phyloP scores from a whole-genome alignment of 768 basidiomycete species.

The Antrodiella citrinella region DNA sequence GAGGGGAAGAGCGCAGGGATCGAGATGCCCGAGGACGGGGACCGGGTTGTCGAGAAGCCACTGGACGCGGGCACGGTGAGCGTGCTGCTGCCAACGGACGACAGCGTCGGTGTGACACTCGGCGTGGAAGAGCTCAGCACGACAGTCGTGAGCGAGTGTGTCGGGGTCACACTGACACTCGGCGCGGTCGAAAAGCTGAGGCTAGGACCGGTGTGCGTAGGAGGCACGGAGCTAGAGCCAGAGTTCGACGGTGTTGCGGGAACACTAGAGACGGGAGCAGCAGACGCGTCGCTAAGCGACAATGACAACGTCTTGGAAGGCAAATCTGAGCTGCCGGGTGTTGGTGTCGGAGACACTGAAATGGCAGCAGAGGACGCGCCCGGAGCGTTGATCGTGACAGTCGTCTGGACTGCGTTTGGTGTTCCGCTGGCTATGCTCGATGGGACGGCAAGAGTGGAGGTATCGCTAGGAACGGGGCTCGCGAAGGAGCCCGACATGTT shows the following conservation, averaged over 20 bases:
- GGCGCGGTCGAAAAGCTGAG: neutral
- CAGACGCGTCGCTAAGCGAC: neutral
- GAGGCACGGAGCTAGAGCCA: neutral
- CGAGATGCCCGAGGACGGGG: neutral
- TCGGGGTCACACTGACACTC: neutral
- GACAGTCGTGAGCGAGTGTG: neutral
- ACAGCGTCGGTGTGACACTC: neutral
- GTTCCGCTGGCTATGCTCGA: conserved; percentile 22
- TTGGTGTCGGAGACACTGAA: neutral
- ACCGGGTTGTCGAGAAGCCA: neutral
- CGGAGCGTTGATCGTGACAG: conserved; percentile 30
- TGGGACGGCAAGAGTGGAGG: conserved; percentile 33
- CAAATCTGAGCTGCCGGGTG: neutral
- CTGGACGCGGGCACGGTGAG: neutral
- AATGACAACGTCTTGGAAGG: neutral
- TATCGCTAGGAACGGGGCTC: conserved; percentile 40
- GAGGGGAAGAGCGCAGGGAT: neutral
- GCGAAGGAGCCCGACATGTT: conserved; percentile 55
- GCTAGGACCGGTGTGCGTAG: neutral
- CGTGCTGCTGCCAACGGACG: neutral
- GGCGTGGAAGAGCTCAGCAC: neutral
- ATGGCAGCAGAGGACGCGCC: conserved; percentile 8
- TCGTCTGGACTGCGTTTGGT: conserved; percentile 10
- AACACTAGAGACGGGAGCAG: neutral
- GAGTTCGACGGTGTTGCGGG: neutral